Evolutionary conservation across 2,329 filamentous ascomycete species (phyloP).

Genomic region (Leptographium lundbergii): DNA sequence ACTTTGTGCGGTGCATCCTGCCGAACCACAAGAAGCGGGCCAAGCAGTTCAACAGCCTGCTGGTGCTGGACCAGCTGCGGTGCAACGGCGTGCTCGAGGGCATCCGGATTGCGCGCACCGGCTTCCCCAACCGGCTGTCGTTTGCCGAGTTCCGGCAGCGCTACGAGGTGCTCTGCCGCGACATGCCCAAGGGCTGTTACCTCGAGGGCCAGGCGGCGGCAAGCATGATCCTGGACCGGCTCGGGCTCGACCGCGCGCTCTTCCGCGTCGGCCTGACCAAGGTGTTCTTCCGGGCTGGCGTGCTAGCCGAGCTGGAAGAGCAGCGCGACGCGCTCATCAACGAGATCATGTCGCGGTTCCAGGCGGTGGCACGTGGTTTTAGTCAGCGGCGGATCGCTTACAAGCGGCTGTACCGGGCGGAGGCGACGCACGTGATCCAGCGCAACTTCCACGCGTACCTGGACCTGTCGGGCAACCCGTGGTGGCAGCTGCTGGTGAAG

Average conservation of each 20-base stretch:
- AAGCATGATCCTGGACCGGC: constrained; percentile 75
- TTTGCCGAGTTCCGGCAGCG: constrained; percentile 92
- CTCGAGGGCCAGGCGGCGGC: constrained; percentile 81
- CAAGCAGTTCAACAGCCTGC: constrained; percentile 78
- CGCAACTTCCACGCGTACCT: constrained; percentile 88
- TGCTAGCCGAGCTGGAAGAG: constrained; percentile 93
- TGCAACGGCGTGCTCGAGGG: constrained; percentile 99
- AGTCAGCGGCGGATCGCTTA: constrained; percentile 76
- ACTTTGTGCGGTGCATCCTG: constrained; percentile 95
- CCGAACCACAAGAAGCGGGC: constrained; percentile 97
- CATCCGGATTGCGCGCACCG: constrained; percentile 90
- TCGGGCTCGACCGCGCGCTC: constrained; percentile 71
- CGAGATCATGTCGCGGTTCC: constrained; percentile 87
- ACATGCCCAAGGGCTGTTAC: constrained; percentile 31
- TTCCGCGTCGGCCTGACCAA: constrained; percentile 94
- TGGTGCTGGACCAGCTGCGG: constrained; percentile 94
- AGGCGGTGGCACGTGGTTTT: constrained; percentile 83
- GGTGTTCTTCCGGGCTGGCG: constrained; percentile 94
- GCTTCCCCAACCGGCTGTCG: constrained; percentile 84
- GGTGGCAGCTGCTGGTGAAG: constrained; percentile 90
- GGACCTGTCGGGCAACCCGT: constrained; percentile 80
- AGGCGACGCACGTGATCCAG: constrained; percentile 90
- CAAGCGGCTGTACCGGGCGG: constrained; percentile 87
- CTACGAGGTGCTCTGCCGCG: constrained; percentile 81
- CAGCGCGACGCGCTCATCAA: constrained; percentile 85